A percentile compares a stretch with the other conserved stretches of the same genome.
Evolutionary conservation across 2,329 filamentous ascomycete genomes (phyloP).

Genomic region (Capronia epimyces): DNA sequence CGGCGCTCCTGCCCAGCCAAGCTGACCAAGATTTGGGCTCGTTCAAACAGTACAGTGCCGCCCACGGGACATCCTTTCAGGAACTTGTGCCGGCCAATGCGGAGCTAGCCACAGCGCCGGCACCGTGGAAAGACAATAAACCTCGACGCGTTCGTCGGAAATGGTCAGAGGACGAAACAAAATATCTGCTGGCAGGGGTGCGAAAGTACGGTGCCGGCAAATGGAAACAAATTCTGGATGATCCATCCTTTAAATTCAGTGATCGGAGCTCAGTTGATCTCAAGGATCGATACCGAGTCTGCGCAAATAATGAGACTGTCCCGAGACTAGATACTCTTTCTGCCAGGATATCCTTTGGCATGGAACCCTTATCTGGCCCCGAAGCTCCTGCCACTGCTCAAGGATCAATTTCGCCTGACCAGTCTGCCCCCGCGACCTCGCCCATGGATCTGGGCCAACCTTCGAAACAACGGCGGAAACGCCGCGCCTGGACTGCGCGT

Average conservation of each 20-base stretch:
- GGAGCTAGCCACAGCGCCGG: conserved; percentile 30
- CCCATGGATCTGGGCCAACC: conserved; percentile 28
- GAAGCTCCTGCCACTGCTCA: conserved; percentile 25
- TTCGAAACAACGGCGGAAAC: conserved; percentile 48
- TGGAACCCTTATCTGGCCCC: conserved; percentile 10
- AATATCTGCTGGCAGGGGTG: conserved; percentile 53
- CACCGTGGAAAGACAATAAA: conserved; percentile 32
- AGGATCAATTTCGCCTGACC: conserved; percentile 18
- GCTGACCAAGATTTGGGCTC: conserved; percentile 1
- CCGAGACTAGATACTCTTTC: conserved; percentile 13
- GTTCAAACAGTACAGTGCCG: not conserved
- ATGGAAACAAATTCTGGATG: conserved; percentile 59
- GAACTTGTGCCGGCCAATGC: conserved; percentile 9
- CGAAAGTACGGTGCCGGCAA: conserved; percentile 58
- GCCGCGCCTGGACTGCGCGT: conserved; percentile 50
- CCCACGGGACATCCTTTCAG: not conserved
- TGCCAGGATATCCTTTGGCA: conserved; percentile 4
- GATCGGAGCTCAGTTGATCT: conserved; percentile 57
- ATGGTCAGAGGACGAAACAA: conserved; percentile 60
- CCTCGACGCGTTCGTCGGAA: conserved; percentile 47
- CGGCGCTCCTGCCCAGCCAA: not conserved
- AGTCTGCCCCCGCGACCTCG: not conserved
- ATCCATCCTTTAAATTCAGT: conserved; percentile 51
- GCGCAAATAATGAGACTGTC: conserved; percentile 46
- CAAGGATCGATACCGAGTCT: conserved; percentile 57